Evolutionary conservation across 805 yeast species (phyloP).

Genomic region (Jamesozyma rosinii): DNA sequence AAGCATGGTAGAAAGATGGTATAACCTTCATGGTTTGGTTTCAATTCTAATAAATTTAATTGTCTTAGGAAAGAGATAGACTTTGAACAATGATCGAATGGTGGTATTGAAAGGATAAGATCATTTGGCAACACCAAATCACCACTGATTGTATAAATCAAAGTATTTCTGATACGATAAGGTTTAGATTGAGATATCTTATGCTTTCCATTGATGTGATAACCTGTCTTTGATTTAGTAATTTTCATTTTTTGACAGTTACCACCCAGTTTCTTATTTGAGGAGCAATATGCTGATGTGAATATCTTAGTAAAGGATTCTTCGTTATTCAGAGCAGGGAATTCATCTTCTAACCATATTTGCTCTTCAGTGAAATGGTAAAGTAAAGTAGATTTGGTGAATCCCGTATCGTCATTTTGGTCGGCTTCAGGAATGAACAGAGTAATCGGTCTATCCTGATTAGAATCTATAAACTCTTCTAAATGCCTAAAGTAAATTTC

Average conservation of each 20-base stretch:
- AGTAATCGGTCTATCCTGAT: constrained; percentile 40
- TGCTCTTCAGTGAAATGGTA: constrained; percentile 48
- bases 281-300: constrained; percentile 44
- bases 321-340: constrained; percentile 3
- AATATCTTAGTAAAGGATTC: constrained; percentile 30
- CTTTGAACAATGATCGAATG: constrained; percentile 52
- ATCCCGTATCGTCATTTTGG: constrained; percentile 29
- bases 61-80: constrained; percentile 51
- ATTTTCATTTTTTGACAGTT: constrained; percentile 56
- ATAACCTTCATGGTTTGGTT: constrained; percentile 53
- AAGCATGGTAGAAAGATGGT: constrained; percentile 73
- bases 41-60: constrained; percentile 43
- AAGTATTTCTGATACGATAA: constrained; percentile 48
- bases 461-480: constrained; percentile 36
- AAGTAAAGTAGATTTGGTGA: constrained; percentile 35
- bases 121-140: constrained; percentile 55
- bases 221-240: constrained; percentile 21
- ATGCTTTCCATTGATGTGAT: constrained; percentile 48
- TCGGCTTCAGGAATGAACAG: constrained; percentile 44
- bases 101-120: constrained; percentile 56
- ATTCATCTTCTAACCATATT: constrained; percentile 16
- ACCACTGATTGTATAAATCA: constrained; percentile 57
- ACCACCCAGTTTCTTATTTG: constrained; percentile 45
- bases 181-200: constrained; percentile 37
- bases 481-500: constrained; percentile 58